Conservation (phyloP, 2,329 filamentous ascomycete genomes). For the Madurella mycetomatis region DNA sequence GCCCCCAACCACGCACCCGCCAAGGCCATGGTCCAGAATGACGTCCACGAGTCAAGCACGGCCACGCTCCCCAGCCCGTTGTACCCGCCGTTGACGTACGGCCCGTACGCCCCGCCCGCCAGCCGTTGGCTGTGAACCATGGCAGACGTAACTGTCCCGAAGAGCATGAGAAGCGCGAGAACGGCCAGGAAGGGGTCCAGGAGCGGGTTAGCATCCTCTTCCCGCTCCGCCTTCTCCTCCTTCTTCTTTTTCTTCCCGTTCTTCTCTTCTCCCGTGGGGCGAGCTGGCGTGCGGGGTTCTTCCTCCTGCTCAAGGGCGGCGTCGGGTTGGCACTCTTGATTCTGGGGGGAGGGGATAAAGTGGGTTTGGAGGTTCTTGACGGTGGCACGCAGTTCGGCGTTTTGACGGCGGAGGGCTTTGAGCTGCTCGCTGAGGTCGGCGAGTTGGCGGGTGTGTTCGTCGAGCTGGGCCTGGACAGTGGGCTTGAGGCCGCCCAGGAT, state of each 20-base stretch:
- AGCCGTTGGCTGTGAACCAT: conserved; percentile 14
- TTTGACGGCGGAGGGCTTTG: too few species aligned
- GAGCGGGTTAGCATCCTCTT: neutral
- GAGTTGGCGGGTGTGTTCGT: too few species aligned
- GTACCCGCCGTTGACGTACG: conserved; percentile 9
- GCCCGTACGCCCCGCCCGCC: conserved; percentile 5
- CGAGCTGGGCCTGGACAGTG: too few species aligned
- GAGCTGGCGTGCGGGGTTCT: too few species aligned
- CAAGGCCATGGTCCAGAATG: neutral
- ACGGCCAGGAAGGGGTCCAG: neutral
- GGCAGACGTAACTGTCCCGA: conserved; percentile 3
- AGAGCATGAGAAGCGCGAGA: neutral
- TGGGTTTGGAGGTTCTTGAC: too few species aligned
- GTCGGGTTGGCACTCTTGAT: too few species aligned
- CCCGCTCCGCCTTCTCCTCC: neutral
- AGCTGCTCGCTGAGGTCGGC: too few species aligned
- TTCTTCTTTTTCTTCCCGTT: neutral
- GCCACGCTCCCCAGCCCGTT: conserved; percentile 9
- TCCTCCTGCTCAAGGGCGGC: too few species aligned
- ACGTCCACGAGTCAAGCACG: conserved; percentile 9
- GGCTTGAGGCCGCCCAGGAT: too few species aligned
- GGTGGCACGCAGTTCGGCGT: too few species aligned
- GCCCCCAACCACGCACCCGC: neutral
- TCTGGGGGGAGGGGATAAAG: too few species aligned
- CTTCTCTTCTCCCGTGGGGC: too few species aligned